Base-by-base conservation (phyloP, 2,329 filamentous ascomycete species). In the Fusarium oxysporum region DNA sequence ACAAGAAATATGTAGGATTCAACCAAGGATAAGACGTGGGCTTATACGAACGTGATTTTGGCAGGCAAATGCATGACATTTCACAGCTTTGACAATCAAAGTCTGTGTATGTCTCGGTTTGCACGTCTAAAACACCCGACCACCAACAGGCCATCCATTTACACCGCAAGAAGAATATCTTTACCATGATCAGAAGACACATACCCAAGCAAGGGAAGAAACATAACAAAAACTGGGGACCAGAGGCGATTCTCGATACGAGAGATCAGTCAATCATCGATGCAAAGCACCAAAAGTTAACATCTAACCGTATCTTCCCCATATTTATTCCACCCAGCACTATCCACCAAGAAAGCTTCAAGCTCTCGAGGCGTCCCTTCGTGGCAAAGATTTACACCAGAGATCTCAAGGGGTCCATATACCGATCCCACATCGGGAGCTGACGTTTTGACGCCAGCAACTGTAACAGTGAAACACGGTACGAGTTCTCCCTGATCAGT, bases 351-450 rank as follows among this genome's bases (percentile, higher is more conserved):
- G 58, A 69, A 76, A 65, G 59, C 67, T 68, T 65, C 56, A 60
- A 41, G 43, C 55, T 62, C 41, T 54, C 50, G 51, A 65, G 32
- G 28, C 8, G 37, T 55, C 74, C 69, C 28, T 62, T 75, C 71
- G 54, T 60, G 73, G 71, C 71, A 77, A 60, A 57, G 75, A 77
- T 77, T 68, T 56, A 41, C 75, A 50, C 45, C 47, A 50, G 44
- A 66, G 70, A 76, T 76, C 74, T 65, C 35, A 56, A 65, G 45
- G 59, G 60, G 60, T 68, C 59, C 54, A 62, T 54, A 32, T n/a
- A 40, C 70, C 59, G 56, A 71, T 64, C 55, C 60, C 61, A 60
- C 61, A 68, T 71, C 60, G 62, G 45, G 56, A 68, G 62, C 65
- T 68, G 65, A 53, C 30, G 50, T 63, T 64, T 50, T 32, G 38